phyloP scores from a whole-genome alignment of 345 rosid species.

The Hibiscus mutabilis region DNA sequence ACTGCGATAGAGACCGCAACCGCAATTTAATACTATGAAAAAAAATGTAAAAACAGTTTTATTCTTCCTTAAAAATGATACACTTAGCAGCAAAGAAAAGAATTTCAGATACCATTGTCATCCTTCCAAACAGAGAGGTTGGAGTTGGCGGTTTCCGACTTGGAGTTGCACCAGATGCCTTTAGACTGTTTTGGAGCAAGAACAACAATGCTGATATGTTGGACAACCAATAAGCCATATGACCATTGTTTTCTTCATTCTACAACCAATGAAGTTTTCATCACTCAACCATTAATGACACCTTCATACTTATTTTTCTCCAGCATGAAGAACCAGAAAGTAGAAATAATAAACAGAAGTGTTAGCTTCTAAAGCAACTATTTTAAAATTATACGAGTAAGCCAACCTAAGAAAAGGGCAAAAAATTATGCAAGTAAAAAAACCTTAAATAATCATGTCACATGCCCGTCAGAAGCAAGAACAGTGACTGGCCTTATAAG shows the following conservation, averaged over 20 bases:
- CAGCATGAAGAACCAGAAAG: background rate
- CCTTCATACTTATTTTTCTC: background rate
- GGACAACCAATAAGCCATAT: constrained; percentile 97
- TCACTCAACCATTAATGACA: background rate
- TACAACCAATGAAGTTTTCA: constrained; percentile 24
- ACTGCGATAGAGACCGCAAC: too few relatives aligned
- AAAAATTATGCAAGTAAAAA: background rate
- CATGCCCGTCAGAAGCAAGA: constrained; percentile 3
- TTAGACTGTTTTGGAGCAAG: constrained; percentile 79
- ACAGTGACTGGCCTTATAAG: background rate
- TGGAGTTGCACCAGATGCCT: constrained; percentile 63
- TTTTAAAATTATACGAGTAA: background rate
- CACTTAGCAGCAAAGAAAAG: constrained; percentile 2
- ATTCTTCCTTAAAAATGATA: constrained; percentile 1
- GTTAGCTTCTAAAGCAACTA: background rate
- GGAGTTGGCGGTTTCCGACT: constrained; percentile 64
- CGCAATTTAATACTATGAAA: too few relatives aligned
- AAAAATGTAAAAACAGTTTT: background rate
- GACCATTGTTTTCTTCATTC: constrained; percentile 87
- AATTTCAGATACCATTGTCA: constrained; percentile 66
- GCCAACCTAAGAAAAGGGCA: background rate
- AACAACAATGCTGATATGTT: constrained; percentile 78
- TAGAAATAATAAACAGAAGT: background rate
- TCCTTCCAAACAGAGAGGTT: constrained; percentile 92
- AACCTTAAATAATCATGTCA: background rate